Evolutionary conservation across 805 yeast species (phyloP), one percentile per base, ranked within the genome.

Genomic region (Osmozyma mogii): DNA sequence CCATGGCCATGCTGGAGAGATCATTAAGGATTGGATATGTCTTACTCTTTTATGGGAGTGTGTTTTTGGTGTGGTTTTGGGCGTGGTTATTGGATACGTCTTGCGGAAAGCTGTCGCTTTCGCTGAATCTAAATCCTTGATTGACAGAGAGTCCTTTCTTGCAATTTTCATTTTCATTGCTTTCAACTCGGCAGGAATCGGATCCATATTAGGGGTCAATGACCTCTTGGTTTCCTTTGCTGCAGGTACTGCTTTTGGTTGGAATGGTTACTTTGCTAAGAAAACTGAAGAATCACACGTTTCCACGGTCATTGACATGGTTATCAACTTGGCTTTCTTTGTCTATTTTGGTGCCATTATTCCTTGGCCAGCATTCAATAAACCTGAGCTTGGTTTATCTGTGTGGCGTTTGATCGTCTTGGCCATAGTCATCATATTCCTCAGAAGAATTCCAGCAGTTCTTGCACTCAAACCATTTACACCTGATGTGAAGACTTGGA

Each of bases 181-280:
- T 1, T 68, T 87, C 37, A 76, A 77, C 46, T 84, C 94, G 37
- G 88, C 95, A 2, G 96, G 96, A 2, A 69, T 84, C 33, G 95
- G 96, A 5, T 73, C 95, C 7, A 75, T 84, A 50, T 61, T 84
- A 25, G 96, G 95, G 15, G 84, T 79, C 9, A 96, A 87, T 52
- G 96, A 87, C 55, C 68, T 87, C 45, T 66, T 87, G 37, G 94
- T 83, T 3, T 78, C 95, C 3, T 88, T 88, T 57, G 79, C 94
- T 3, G 95, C 96, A 0, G 96, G 96, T 15, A 78, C 95, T 3
- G 84, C 95, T 2, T 88, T 87, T 53, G 74, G 94, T 1, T 87
- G 96, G 96, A 88, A 84, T 51, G 95, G 95, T 9, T 73, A 87
- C 76, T 84, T 84, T 56, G 77, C 94, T 10, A 66, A 62, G 34